phyloP scores from a whole-genome alignment of 768 basidiomycete species.

The Tulasnella sp. region DNA sequence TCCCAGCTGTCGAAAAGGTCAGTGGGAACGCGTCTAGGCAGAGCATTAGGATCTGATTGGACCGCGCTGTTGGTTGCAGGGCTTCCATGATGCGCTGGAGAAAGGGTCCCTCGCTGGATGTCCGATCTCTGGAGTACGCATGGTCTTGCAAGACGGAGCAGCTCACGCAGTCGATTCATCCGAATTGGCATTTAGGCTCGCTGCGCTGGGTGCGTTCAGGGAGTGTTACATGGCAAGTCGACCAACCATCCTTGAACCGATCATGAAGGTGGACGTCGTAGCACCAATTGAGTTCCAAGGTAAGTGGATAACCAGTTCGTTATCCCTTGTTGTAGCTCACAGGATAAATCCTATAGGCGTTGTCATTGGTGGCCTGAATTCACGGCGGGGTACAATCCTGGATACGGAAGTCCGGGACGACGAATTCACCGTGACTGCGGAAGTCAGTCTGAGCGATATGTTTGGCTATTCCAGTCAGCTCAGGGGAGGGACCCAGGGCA shows the following conservation, averaged over 20 bases:
- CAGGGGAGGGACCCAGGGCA: slow-evolving; percentile 91
- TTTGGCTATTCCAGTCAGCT: slow-evolving; percentile 93
- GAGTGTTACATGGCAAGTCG: slow-evolving; percentile 70
- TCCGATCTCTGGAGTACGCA: slow-evolving; percentile 69
- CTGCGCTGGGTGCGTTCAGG: slow-evolving; percentile 84
- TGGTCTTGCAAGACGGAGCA: slow-evolving; percentile 84
- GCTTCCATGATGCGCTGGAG: slow-evolving; percentile 88
- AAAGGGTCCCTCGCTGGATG: slow-evolving; percentile 87
- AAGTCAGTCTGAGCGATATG: slow-evolving; percentile 96
- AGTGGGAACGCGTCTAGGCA: slow-evolving; percentile 17
- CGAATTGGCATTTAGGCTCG: slow-evolving; percentile 87
- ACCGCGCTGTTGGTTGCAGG: slow-evolving; percentile 37
- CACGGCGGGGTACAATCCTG: slow-evolving; percentile 83
- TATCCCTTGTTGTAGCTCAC: too few species aligned
- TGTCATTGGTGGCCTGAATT: slow-evolving; percentile 90
- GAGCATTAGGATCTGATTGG: too few species aligned
- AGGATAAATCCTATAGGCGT: slow-evolving; percentile 44
- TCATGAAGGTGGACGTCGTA: slow-evolving; percentile 97
- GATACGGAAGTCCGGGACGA: slow-evolving; percentile 96
- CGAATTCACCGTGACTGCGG: slow-evolving; percentile 84
- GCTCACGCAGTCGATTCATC: slow-evolving; percentile 93
- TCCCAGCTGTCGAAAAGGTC: slow-evolving; percentile 92
- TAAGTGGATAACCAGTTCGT: slow-evolving; percentile 5
- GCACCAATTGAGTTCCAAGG: slow-evolving; percentile 92
- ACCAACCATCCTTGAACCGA: slow-evolving; percentile 87